Conservation (phyloP, 495 filamentous ascomycete genomes). For the Trichodelitschia bisporula region DNA sequence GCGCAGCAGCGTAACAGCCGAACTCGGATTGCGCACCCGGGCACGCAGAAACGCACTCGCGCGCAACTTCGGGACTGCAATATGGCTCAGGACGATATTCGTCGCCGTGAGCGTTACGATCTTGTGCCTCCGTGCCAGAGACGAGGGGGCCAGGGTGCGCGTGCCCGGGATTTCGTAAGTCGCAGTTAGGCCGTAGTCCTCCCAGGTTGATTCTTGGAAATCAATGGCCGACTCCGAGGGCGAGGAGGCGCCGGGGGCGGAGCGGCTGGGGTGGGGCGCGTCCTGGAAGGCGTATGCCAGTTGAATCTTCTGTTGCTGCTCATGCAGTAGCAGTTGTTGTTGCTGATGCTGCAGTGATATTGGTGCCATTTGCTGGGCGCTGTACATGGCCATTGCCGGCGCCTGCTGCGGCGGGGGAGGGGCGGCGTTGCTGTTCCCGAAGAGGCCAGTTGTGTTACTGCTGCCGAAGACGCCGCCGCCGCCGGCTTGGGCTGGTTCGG, state of each 20-base stretch:
- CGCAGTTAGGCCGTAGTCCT: constrained; percentile 27
- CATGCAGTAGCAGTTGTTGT: too few relatives aligned
- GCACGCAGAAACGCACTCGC: constrained; percentile 41
- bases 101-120: constrained; percentile 10
- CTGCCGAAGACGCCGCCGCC: too few relatives aligned
- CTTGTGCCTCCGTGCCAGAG: constrained; percentile 17
- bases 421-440: too few relatives aligned
- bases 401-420: too few relatives aligned
- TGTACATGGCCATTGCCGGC: too few relatives aligned
- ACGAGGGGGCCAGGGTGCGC: constrained; percentile 24
- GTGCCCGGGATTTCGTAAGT: constrained; percentile 34
- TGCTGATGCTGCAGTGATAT: neutral
- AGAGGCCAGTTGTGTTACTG: too few relatives aligned
- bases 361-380: too few relatives aligned
- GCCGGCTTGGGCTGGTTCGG: too few relatives aligned
- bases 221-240: constrained; percentile 4
- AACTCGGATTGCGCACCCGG: constrained; percentile 29
- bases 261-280: too few relatives aligned
- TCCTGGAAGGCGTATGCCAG: too few relatives aligned
- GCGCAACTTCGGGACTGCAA: constrained; percentile 41
- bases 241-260: too few relatives aligned
- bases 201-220: constrained; percentile 8
- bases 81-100: constrained; percentile 22
- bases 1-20: constrained; percentile 29
- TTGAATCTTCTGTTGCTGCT: too few relatives aligned